Evolutionary conservation across 345 rosid genomes (phyloP), one percentile per base, ranked within the genome.

Genomic region (Isatis tinctoria): DNA sequence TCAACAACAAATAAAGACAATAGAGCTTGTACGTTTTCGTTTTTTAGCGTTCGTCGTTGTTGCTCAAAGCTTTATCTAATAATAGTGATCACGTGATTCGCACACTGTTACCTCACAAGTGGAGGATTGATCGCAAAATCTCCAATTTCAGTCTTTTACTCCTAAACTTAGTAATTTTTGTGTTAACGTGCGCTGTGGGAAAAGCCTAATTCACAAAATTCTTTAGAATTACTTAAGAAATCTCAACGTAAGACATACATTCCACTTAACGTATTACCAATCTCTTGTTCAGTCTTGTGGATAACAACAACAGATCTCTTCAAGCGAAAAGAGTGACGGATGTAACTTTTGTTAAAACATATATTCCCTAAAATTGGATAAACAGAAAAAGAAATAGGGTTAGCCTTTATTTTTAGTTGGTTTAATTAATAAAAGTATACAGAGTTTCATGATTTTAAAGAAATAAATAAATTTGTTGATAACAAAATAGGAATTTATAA

Each of bases 191-290:
- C 11, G 63, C 32, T 30, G 63, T 32, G 17, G 41, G 74, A 22
- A 75, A 49, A 53, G 26, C 32, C 45, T 56, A 35, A 26, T 49
- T 44, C 36, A 41, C 69, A 75, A 24, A 47, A 30, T 60, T 48
- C 18, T 76, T 61, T 53, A 44, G 60, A 44, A 36, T 58, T 58
- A 44, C 33, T 54, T 76, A 30, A 60, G 65, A 62, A 76, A 65
- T 66, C 18, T 68, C 30, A 18, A 69, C 79, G 74, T 61, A 33
- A 63, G 59, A 53, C 58, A 70, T 62, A 47, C 48, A 70, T 54
- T 56, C 44, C 32, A 65, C 59, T 48, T 72, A 72, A 39, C 80
- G 80, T 77, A 62, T 53, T 54, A 44, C 70, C 75, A 76, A 76
- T 56, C 79, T 53, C 70, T 77, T 67, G 63, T 28, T 33, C 47